Base-by-base conservation (phyloP, 192 early-diverging fungal species). In the Anaeromyces robustus region DNA sequence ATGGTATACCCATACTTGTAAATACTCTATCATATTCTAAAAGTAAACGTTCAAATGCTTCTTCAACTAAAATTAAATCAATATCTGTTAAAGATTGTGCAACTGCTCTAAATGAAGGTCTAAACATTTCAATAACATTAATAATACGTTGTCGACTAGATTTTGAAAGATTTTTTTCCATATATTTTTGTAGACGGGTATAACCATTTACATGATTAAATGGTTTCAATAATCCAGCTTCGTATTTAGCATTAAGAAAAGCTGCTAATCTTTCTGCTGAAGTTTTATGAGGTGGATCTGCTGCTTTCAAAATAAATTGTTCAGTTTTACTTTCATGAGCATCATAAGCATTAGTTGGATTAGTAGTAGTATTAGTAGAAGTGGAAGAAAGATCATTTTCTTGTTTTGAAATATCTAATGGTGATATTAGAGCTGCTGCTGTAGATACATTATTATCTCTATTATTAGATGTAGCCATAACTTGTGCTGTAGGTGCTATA, bases 21-120 rank as follows among this genome's bases (percentile, higher is more conserved):
- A 98, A 98, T 39, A 96, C 93, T 78, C 94, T 90, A 87, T 98
- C 97, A 81, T 98, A 98, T 83, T 97, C 97, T 41, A 97, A 88
- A 77, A 98, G 87, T 79, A 97, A 87, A 30, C 97, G 89, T 87
- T 98, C 97, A 87, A 98, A 98, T 28, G 92, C 92, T 86, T 97
- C 97, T 85, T 98, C 97, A 0, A 98, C 96, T 81, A 97, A 84
- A 52, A 98, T 92, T 82, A 98, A 85, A 85, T 98, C 97, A 81
- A 96, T 91, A 86, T 98, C 97, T 1, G 95, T 97, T 78, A 98
- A 86, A 19, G 91, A 89, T 85, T 95, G 95, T 4, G 95, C 96
- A 12, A 96, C 92, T 30, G 89, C 88, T 31, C 95, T 91, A 86
- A 98, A 97, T 26, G 91, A 89, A 6, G 97, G 97, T 68, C 96